Conservation (phyloP, 1,139 yeast species). For the Kazachstania sp. region DNA sequence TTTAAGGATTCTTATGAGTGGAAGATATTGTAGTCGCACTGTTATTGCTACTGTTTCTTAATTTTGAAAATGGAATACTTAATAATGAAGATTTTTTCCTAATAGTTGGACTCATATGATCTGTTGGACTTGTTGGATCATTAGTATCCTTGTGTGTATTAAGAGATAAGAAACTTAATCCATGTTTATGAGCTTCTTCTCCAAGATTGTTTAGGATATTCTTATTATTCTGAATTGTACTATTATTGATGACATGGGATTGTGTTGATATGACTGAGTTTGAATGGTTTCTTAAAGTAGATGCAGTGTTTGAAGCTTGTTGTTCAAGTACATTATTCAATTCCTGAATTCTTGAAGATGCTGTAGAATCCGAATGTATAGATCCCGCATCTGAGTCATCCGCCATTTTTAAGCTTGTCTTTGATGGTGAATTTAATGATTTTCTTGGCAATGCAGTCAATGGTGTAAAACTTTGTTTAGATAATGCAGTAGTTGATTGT, state of each 20-base stretch:
- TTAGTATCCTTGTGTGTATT: not conserved
- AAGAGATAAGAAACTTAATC: not conserved
- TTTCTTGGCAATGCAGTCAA: slow-evolving; percentile 5
- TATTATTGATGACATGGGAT: slow-evolving; percentile 5
- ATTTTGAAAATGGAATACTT: slow-evolving; percentile 16
- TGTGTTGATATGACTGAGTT: not conserved
- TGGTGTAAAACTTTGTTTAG: slow-evolving; percentile 6
- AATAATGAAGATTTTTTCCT: slow-evolving; percentile 14
- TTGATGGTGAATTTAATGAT: not conserved
- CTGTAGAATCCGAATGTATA: slow-evolving; percentile 1
- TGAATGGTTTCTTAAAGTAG: not conserved
- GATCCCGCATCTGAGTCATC: not conserved
- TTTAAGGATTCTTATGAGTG: not conserved
- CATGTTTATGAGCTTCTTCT: slow-evolving; percentile 5
- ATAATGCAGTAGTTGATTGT: slow-evolving; percentile 9
- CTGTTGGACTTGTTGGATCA: slow-evolving; percentile 3
- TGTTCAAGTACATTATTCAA: not conserved
- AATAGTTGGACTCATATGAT: not conserved
- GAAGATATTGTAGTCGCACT: not conserved
- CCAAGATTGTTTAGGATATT: slow-evolving; percentile 7
- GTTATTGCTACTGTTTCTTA: slow-evolving; percentile 9
- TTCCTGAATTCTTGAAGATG: slow-evolving; percentile 2
- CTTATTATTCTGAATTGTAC: slow-evolving; percentile 8
- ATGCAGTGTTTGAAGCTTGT: not conserved
- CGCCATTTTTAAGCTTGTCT: not conserved